A percentile compares a stretch with the other conserved stretches of the same genome.
phyloP scores from a whole-genome alignment of 371 early-diverging fungal genomes.

The Funneliformis caledonium region DNA sequence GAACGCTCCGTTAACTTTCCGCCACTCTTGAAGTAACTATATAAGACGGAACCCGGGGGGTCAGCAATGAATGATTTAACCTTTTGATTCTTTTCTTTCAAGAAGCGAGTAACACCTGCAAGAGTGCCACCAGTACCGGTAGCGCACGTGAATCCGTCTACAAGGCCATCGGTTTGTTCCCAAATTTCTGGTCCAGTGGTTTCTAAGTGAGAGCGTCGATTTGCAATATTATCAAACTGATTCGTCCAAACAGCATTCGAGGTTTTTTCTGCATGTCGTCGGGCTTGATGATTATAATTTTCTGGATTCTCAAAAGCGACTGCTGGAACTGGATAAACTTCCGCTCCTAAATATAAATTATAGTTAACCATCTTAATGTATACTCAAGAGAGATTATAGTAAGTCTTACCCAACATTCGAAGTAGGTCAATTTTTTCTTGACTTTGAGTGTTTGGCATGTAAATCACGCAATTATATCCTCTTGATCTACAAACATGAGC shows the following conservation, averaged over 20 bases:
- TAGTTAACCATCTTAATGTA: neutral
- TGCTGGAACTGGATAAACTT: conserved; percentile 88
- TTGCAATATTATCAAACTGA: conserved; percentile 87
- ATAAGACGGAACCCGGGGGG: conserved; percentile 92
- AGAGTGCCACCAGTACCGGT: conserved; percentile 95
- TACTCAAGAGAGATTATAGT: neutral
- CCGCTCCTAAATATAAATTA: conserved; percentile 61
- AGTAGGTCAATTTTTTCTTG: conserved; percentile 94
- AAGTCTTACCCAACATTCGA: conserved; percentile 73
- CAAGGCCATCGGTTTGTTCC: conserved; percentile 77
- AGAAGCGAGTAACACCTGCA: conserved; percentile 81
- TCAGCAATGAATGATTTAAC: conserved; percentile 88
- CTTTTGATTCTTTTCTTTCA: conserved; percentile 72
- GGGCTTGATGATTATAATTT: conserved; percentile 96
- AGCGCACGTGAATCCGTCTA: conserved; percentile 90
- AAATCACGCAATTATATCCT: conserved; percentile 96
- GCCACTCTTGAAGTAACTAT: conserved; percentile 76
- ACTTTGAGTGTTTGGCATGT: conserved; percentile 96
- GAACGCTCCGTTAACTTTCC: conserved; percentile 70
- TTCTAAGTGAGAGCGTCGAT: conserved; percentile 90
- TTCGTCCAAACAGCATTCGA: conserved; percentile 96
- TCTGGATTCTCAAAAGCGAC: conserved; percentile 90
- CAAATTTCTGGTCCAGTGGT: conserved; percentile 96
- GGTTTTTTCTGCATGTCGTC: conserved; percentile 76
- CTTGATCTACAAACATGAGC: conserved; percentile 95